Evolutionary conservation across 192 early-diverging fungal species (phyloP).

Genomic region (Backusella sp.): DNA sequence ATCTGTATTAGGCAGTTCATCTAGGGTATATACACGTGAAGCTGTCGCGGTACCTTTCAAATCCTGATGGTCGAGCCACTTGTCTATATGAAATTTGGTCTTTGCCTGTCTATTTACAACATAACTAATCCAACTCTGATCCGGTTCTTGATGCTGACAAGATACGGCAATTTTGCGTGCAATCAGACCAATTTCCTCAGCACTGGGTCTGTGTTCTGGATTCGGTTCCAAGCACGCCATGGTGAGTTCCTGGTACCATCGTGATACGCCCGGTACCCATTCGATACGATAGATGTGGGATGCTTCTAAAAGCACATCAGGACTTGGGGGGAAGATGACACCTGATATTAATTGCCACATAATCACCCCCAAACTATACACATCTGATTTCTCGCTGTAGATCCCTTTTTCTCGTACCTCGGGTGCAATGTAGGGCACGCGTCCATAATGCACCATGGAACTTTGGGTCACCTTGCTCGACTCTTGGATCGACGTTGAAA

Average conservation of each 20-base stretch:
- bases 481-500: constrained; percentile 32
- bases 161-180: constrained; percentile 16
- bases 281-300: constrained; percentile 27
- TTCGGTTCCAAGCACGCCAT: constrained; percentile 29
- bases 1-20: constrained; percentile 8
- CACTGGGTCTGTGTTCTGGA: constrained; percentile 26
- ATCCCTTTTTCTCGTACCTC: constrained; percentile 22
- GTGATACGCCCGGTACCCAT: constrained; percentile 30
- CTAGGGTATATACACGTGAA: not conserved
- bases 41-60: not conserved
- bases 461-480: constrained; percentile 20
- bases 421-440: constrained; percentile 32
- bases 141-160: not conserved
- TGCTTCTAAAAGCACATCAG: constrained; percentile 19
- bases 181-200: constrained; percentile 27
- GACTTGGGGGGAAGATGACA: constrained; percentile 22
- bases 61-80: not conserved
- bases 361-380: constrained; percentile 25
- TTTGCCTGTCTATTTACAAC: constrained; percentile 4
- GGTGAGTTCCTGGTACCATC: constrained; percentile 27
- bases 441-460: constrained; percentile 31
- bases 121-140: constrained; percentile 17
- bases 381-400: constrained; percentile 30
- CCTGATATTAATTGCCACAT: constrained; percentile 36
- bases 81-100: not conserved